Percentiles rank a stretch among this genome's conserved stretches.
Conservation (phyloP, 2,329 filamentous ascomycete genomes). For the Phyllosticta paracitricarpa region DNA sequence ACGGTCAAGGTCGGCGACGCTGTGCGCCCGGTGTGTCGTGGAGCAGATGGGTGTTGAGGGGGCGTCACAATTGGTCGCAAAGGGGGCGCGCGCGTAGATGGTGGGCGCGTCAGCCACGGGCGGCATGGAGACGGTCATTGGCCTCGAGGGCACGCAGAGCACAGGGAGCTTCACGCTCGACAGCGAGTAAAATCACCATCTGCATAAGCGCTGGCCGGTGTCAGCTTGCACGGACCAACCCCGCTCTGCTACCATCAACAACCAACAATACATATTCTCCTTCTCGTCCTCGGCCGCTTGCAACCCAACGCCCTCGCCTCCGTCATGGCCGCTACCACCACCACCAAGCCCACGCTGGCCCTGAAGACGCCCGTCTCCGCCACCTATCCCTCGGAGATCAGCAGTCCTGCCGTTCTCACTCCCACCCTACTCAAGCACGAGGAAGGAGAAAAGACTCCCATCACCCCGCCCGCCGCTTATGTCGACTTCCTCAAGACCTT, state of each 20-base stretch:
- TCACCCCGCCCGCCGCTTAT: slow-evolving; percentile 83
- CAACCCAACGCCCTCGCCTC: not conserved
- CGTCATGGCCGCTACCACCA: slow-evolving; percentile 27
- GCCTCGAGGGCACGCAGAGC: slow-evolving; percentile 9
- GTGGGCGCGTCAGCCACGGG: not conserved
- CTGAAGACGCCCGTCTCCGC: slow-evolving; percentile 52
- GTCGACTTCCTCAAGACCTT: slow-evolving; percentile 85
- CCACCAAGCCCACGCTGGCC: slow-evolving; percentile 31
- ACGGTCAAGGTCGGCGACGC: slow-evolving; percentile 30
- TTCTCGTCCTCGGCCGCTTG: not conserved
- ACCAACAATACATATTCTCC: not conserved
- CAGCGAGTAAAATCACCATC: slow-evolving; percentile 16
- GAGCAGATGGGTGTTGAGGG: not conserved
- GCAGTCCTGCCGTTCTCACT: slow-evolving; percentile 56
- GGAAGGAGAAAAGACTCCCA: slow-evolving; percentile 60
- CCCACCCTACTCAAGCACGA: slow-evolving; percentile 58
- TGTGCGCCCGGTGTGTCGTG: slow-evolving; percentile 11
- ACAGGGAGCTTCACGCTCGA: slow-evolving; percentile 21
- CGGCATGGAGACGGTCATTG: not conserved
- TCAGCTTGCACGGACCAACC: slow-evolving; percentile 5
- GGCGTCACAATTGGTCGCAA: not conserved
- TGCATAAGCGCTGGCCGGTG: not conserved
- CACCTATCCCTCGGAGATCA: slow-evolving; percentile 41
- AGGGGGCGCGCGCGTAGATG: not conserved
- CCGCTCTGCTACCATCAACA: not conserved